These are phyloP conservation scores for Logfia minima DNA, from an alignment of 129 eudicot genomes.

Conservation along the genomic window DNA sequence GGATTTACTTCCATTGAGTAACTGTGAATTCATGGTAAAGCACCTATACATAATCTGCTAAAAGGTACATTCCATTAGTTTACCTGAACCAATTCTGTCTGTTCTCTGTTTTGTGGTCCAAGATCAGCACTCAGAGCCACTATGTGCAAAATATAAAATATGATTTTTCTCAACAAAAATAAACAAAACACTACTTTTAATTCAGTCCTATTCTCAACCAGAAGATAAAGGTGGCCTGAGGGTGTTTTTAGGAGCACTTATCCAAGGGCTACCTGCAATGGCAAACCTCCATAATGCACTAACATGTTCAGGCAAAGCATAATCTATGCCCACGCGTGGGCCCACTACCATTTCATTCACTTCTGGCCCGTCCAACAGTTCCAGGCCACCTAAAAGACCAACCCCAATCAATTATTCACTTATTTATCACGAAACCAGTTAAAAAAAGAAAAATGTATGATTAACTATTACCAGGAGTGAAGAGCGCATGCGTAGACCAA, in stretches of 20 bases:
- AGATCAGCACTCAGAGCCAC: background rate
- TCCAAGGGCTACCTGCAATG: slow-evolving; percentile 75
- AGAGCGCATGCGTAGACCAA: slow-evolving; percentile 89
- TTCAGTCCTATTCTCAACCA: background rate
- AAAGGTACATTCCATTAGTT: background rate
- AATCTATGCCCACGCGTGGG: slow-evolving; percentile 89
- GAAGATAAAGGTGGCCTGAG: slow-evolving; percentile 44
- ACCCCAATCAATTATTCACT: background rate
- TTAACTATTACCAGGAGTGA: slow-evolving; percentile 51
- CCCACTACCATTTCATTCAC: slow-evolving; percentile 69
- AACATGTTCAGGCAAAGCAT: slow-evolving; percentile 74
- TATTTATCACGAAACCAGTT: background rate
- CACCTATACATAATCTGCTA: background rate
- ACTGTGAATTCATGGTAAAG: background rate
- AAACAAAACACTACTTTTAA: background rate
- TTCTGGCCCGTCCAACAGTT: slow-evolving; percentile 79
- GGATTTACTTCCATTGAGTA: background rate
- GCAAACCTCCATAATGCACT: slow-evolving; percentile 90
- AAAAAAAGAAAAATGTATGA: background rate
- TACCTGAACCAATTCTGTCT: background rate
- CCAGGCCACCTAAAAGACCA: slow-evolving; percentile 69
- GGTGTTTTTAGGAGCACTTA: slow-evolving; percentile 89
- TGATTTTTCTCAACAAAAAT: background rate
- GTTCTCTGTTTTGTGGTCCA: background rate
- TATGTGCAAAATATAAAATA: background rate